phyloP scores from a whole-genome alignment of 345 rosid genomes.

The Dimocarpus longan region DNA sequence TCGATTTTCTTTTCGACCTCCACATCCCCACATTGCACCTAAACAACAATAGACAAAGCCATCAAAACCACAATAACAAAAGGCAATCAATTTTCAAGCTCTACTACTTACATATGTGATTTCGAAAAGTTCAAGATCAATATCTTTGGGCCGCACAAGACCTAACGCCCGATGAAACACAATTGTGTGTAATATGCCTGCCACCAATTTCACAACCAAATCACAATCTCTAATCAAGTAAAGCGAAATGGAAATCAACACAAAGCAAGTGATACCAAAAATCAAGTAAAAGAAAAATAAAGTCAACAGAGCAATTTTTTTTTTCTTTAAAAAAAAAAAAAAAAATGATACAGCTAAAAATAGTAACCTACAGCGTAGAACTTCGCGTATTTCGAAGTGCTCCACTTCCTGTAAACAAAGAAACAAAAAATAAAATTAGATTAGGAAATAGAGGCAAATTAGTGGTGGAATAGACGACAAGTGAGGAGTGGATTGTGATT shows the following conservation, averaged over 20 bases:
- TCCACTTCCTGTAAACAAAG: conserved; percentile 67
- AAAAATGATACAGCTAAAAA: conserved; percentile 2
- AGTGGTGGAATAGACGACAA: conserved; percentile 13
- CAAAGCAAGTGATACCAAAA: not conserved
- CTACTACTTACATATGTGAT: conserved; percentile 74
- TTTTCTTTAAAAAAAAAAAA: no score
- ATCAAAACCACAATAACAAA: not conserved
- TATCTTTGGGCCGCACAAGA: conserved; percentile 87
- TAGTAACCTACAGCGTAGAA: conserved; percentile 71
- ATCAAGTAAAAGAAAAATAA: not conserved
- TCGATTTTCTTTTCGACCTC: conserved; percentile 94
- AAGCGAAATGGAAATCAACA: not conserved
- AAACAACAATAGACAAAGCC: not conserved
- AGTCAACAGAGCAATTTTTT: not conserved
- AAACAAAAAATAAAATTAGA: not conserved
- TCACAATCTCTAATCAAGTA: not conserved
- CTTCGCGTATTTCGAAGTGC: conserved; percentile 81
- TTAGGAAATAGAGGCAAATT: not conserved
- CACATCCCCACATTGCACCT: conserved; percentile 90
- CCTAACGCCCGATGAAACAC: conserved; percentile 94
- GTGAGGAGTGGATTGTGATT: not conserved
- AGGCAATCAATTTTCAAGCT: not conserved
- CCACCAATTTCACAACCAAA: conserved; percentile 20
- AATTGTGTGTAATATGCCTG: conserved; percentile 89
- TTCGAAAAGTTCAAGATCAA: conserved; percentile 87